phyloP scores from a whole-genome alignment of 2,329 filamentous ascomycete genomes.

The Tolypocladium pustulatum region DNA sequence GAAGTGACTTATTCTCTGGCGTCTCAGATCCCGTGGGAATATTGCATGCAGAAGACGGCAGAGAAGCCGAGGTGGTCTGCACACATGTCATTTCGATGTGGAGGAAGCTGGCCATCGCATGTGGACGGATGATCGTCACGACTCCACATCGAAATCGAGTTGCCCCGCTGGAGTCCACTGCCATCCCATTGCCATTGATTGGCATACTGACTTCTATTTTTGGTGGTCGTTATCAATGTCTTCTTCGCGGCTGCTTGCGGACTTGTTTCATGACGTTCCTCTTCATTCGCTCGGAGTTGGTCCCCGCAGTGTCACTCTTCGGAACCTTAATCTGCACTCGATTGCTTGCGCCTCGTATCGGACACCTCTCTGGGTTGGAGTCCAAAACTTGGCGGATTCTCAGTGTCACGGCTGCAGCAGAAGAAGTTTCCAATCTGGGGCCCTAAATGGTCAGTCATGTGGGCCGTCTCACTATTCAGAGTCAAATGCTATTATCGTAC shows the following conservation, averaged over 20 bases:
- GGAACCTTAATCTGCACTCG: neutral
- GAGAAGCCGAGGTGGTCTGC: neutral
- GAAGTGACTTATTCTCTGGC: neutral
- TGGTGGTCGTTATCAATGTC: no score
- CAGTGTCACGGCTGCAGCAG: no score
- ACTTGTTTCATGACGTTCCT: neutral
- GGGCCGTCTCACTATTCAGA: no score
- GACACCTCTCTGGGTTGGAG: neutral
- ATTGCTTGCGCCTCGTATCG: neutral
- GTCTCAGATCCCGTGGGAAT: neutral
- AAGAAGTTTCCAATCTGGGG: neutral
- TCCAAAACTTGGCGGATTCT: no score
- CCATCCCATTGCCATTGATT: no score
- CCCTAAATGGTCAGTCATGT: neutral
- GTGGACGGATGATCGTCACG: neutral
- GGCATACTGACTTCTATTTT: no score
- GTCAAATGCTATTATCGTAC: neutral
- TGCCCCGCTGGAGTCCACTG: neutral
- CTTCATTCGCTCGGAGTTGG: neutral
- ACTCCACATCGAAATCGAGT: neutral
- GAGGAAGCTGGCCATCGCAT: neutral
- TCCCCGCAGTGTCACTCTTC: neutral
- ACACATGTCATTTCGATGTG: neutral
- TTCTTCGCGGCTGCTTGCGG: neutral
- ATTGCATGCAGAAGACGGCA: neutral